Conservation (phyloP, 306 rosid species). For the Lathyrus oleraceus region DNA sequence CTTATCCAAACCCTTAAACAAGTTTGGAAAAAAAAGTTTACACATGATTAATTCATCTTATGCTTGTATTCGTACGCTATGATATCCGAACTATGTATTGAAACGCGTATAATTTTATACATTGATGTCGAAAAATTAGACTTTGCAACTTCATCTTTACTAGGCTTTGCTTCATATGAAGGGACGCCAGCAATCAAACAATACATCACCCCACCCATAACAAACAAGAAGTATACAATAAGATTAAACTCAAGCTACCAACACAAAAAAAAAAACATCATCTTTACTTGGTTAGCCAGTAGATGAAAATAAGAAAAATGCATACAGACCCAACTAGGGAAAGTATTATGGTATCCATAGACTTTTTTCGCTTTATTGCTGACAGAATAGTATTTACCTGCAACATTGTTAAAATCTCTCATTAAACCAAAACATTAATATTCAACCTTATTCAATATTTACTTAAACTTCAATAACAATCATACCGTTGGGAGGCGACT, state of each 20-base stretch:
- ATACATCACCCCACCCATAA: neutral
- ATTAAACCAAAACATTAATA: constrained; percentile 33
- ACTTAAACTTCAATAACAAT: constrained; percentile 12
- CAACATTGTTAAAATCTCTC: constrained; percentile 26
- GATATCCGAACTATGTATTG: constrained; percentile 11
- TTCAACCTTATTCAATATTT: constrained; percentile 3
- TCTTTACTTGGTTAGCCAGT: constrained; percentile 83
- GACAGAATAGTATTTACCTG: constrained; percentile 86
- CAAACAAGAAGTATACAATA: constrained; percentile 18
- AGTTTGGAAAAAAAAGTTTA: neutral
- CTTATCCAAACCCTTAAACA: neutral
- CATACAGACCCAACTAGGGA: constrained; percentile 89
- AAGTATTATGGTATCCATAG: constrained; percentile 86
- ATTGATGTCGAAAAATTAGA: neutral
- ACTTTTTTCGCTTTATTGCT: constrained; percentile 87
- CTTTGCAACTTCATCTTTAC: constrained; percentile 20
- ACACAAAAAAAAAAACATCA: constrained; percentile 20
- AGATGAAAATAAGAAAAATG: constrained; percentile 79
- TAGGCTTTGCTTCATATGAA: constrained; percentile 33
- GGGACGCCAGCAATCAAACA: constrained; percentile 33
- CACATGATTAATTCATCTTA: constrained; percentile 10
- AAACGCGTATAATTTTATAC: constrained; percentile 14
- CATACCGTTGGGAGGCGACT: constrained; percentile 95
- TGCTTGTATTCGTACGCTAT: neutral
- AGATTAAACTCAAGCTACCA: constrained; percentile 24